phyloP scores from a whole-genome alignment of 805 yeast genomes.

The Wickerhamomyces sydowiorum region DNA sequence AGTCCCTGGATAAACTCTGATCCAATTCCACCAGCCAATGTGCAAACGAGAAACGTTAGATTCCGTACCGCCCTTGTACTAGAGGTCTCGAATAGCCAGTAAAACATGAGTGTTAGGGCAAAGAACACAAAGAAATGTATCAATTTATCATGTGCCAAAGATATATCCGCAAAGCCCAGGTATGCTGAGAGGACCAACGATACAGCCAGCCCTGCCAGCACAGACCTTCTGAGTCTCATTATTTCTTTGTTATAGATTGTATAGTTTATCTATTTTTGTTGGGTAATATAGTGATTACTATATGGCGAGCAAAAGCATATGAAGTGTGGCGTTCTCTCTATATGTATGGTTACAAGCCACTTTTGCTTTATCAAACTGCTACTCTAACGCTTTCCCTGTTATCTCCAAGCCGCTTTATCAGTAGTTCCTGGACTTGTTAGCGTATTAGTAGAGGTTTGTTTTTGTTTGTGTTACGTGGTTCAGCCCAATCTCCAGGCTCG shows the following conservation, averaged over 20 bases:
- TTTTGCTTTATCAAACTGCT: no score
- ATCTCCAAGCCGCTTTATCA: no score
- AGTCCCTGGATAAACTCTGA: slow-evolving; percentile 49
- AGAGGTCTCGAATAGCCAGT: slow-evolving; percentile 36
- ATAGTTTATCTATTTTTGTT: no score
- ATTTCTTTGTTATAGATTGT: neutral
- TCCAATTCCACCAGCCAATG: slow-evolving; percentile 38
- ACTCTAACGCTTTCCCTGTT: no score
- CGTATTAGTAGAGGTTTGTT: no score
- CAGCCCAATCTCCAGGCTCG: neutral
- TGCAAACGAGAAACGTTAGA: slow-evolving; percentile 36
- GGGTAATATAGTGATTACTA: neutral
- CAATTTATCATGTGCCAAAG: slow-evolving; percentile 43
- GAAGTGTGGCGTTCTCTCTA: no score
- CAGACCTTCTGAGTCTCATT: slow-evolving; percentile 23
- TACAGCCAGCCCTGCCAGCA: slow-evolving; percentile 30
- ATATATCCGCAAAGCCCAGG: slow-evolving; percentile 28
- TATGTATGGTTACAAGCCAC: no score
- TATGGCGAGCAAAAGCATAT: neutral
- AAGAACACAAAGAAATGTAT: slow-evolving; percentile 44
- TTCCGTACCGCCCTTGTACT: slow-evolving; percentile 25
- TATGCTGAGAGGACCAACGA: slow-evolving; percentile 24
- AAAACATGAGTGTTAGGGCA: slow-evolving; percentile 42
- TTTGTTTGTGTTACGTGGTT: no score
- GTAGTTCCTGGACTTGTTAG: no score